These are phyloP conservation scores for Citrus australasica DNA, from an alignment of 345 rosid species.

Conservation along the genomic window DNA sequence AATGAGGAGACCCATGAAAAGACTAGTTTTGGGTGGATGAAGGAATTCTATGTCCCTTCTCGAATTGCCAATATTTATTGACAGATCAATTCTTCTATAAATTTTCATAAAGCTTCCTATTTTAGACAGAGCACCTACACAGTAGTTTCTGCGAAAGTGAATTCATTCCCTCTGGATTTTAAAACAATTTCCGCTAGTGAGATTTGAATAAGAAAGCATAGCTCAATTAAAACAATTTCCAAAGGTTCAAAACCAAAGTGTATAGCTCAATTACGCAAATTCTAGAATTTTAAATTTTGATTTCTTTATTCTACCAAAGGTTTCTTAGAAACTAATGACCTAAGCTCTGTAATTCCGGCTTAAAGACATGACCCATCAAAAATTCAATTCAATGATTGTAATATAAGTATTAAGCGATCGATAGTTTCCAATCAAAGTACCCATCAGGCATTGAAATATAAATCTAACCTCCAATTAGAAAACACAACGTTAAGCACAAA, in stretches of 20 bases:
- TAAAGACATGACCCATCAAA: not conserved
- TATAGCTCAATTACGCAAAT: not conserved
- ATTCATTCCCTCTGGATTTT: not conserved
- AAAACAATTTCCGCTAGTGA: no score
- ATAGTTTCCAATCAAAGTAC: not conserved
- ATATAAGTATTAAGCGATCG: not conserved
- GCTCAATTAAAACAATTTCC: not conserved
- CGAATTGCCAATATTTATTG: not conserved
- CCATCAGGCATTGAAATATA: not conserved
- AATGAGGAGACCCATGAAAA: not conserved
- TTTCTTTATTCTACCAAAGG: not conserved
- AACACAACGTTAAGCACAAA: conserved; percentile 2
- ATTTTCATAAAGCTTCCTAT: not conserved
- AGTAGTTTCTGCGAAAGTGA: not conserved
- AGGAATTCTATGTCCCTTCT: not conserved
- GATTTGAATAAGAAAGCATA: not conserved
- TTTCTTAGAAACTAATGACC: not conserved
- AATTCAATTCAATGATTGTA: not conserved
- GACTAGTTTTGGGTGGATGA: not conserved
- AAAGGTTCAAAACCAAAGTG: not conserved
- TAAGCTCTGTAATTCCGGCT: not conserved
- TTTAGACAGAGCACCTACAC: not conserved
- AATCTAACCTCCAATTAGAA: not conserved
- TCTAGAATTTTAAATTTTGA: not conserved
- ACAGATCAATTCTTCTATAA: not conserved